phyloP scores from a whole-genome alignment of 2,329 filamentous ascomycete species.

The Aspergillus floridensis region DNA sequence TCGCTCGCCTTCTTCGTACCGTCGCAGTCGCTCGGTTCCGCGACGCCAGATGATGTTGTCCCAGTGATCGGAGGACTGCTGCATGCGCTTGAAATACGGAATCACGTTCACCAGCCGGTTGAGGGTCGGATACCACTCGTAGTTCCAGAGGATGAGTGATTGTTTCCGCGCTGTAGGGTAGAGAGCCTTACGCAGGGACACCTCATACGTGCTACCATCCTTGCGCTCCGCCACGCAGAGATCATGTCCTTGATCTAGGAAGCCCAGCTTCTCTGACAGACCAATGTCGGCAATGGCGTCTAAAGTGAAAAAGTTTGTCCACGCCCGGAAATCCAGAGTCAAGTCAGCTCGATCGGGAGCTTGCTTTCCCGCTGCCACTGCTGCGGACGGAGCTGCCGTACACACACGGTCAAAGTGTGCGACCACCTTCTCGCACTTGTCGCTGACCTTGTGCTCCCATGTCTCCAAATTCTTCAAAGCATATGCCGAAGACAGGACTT shows the following conservation, averaged over 20 bases:
- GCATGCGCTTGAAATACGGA: constrained; percentile 41
- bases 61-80: constrained; percentile 46
- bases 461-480: constrained; percentile 54
- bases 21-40: constrained; percentile 33
- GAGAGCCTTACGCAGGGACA: constrained; percentile 51
- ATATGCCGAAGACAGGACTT: constrained; percentile 52
- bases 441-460: constrained; percentile 56
- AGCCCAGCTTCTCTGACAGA: constrained; percentile 51
- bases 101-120: constrained; percentile 50
- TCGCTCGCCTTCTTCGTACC: constrained; percentile 50
- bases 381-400: constrained; percentile 29
- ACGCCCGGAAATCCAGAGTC: constrained; percentile 52
- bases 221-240: constrained; percentile 42
- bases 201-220: constrained; percentile 48
- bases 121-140: constrained; percentile 49
- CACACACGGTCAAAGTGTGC: constrained; percentile 45
- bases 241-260: constrained; percentile 52
- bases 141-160: constrained; percentile 42
- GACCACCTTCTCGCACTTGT: constrained; percentile 50
- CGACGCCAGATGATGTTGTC: constrained; percentile 47
- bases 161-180: constrained; percentile 53
- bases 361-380: constrained; percentile 28
- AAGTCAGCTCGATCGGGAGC: constrained; percentile 22
- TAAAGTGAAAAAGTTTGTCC: constrained; percentile 56
- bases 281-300: constrained; percentile 59